These are phyloP conservation scores for Ephemerocybe angulata DNA, from an alignment of 768 basidiomycete species.

Conservation along the genomic window DNA sequence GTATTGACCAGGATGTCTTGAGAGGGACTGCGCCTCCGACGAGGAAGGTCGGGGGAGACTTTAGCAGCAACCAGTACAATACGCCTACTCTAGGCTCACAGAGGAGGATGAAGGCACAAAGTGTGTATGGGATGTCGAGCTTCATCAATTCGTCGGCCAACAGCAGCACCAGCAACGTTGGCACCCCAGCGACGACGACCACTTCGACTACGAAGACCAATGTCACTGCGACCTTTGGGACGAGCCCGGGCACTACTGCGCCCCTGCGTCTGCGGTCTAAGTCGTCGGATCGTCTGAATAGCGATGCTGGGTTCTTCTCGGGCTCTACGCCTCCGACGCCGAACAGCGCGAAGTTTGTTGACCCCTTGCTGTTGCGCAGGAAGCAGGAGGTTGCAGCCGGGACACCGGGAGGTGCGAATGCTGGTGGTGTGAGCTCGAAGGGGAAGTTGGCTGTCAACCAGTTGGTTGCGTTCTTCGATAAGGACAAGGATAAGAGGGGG, in stretches of 20 bases:
- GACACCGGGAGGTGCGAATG: constrained; percentile 26
- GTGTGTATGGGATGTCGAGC: constrained; percentile 48
- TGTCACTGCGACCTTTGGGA: constrained; percentile 5
- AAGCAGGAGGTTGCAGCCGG: constrained; percentile 53
- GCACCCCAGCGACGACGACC: no score
- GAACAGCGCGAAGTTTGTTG: constrained; percentile 58
- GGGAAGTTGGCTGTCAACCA: constrained; percentile 74
- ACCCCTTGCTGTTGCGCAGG: constrained; percentile 69
- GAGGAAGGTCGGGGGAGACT: neutral
- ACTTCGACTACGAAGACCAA: constrained; percentile 11
- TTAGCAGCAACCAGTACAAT: neutral
- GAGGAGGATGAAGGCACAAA: constrained; percentile 51
- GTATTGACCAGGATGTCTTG: neutral
- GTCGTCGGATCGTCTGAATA: constrained; percentile 36
- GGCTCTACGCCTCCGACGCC: constrained; percentile 10
- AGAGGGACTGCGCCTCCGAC: neutral
- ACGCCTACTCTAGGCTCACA: constrained; percentile 18
- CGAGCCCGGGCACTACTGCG: constrained; percentile 16
- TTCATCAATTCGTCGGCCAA: constrained; percentile 17
- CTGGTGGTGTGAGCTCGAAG: constrained; percentile 38
- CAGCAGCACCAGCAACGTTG: constrained; percentile 15
- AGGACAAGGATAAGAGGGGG: constrained; percentile 33
- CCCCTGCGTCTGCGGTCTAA: constrained; percentile 37
- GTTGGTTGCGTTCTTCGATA: constrained; percentile 82
- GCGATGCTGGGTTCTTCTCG: neutral